Percentiles rank a stretch among this genome's conserved stretches.
phyloP scores from a whole-genome alignment of 2,329 filamentous ascomycete species.

The Sporothrix luriei region DNA sequence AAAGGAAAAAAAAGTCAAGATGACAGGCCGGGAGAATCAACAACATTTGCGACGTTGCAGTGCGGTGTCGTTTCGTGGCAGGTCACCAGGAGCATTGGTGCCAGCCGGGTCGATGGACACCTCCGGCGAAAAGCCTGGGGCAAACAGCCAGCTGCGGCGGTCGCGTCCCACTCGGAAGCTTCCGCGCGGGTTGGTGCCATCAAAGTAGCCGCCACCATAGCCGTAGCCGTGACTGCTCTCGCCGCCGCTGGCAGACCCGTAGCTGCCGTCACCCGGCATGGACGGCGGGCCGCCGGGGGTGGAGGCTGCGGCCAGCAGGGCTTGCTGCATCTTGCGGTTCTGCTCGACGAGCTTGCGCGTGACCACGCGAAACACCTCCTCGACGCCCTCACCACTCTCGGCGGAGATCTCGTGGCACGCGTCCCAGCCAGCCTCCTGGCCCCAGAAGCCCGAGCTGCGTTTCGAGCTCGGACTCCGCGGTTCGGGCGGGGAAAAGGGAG shows the following conservation, averaged over 20 bases:
- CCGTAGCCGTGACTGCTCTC: slow-evolving; percentile 32
- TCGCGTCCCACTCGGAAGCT: slow-evolving; percentile 63
- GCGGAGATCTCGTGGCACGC: slow-evolving; percentile 96
- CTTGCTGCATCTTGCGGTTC: slow-evolving; percentile 65
- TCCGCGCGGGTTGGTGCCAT: slow-evolving; percentile 50
- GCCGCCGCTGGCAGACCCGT: slow-evolving; percentile 28
- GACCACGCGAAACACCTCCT: slow-evolving; percentile 84
- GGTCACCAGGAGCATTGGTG: slow-evolving; percentile 29
- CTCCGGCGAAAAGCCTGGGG: slow-evolving; percentile 56
- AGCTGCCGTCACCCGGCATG: slow-evolving; percentile 33
- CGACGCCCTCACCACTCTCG: slow-evolving; percentile 91
- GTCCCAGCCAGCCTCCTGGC: slow-evolving; percentile 91
- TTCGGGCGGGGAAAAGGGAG: slow-evolving; percentile 44
- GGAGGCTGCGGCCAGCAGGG: slow-evolving; percentile 58
- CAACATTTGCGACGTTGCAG: slow-evolving; percentile 33
- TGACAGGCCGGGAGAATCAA: slow-evolving; percentile 8
- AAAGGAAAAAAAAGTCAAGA: background rate
- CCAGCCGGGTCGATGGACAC: slow-evolving; percentile 52
- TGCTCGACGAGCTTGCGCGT: slow-evolving; percentile 65
- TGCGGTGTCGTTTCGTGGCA: slow-evolving; percentile 21
- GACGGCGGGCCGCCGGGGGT: slow-evolving; percentile 49
- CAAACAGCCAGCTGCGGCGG: slow-evolving; percentile 62
- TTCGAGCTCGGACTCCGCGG: slow-evolving; percentile 65
- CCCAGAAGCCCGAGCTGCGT: slow-evolving; percentile 79
- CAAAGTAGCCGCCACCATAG: slow-evolving; percentile 51